Conservation (phyloP, 2,329 filamentous ascomycete species). For the Aplosporella prunicola region DNA sequence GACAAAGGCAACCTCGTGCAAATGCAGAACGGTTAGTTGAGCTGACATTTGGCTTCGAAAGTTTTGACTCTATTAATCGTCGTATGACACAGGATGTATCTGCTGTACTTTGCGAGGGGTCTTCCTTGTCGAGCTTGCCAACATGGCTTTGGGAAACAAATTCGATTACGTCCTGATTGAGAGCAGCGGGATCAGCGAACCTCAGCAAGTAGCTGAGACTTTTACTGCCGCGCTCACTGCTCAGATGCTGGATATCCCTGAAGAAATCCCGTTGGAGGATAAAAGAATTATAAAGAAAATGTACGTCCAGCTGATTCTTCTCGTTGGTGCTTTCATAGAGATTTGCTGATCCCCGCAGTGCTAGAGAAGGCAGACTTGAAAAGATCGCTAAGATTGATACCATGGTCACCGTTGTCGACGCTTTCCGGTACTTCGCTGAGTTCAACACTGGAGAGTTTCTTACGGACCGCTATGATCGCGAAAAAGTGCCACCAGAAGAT, state of each 20-base stretch:
- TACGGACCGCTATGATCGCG: slow-evolving; percentile 48
- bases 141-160: slow-evolving; percentile 49
- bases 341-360: slow-evolving; percentile 21
- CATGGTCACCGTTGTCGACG: slow-evolving; percentile 63
- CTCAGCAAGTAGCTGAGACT: slow-evolving; percentile 64
- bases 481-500: slow-evolving; percentile 57
- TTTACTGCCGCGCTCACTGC: slow-evolving; percentile 47
- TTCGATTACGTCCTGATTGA: slow-evolving; percentile 67
- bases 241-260: slow-evolving; percentile 39
- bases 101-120: slow-evolving; percentile 67
- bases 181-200: slow-evolving; percentile 63
- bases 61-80: no score
- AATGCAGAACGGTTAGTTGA: slow-evolving; percentile 45
- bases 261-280: slow-evolving; percentile 34
- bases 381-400: slow-evolving; percentile 60
- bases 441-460: slow-evolving; percentile 62
- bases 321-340: slow-evolving; percentile 8
- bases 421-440: slow-evolving; percentile 62
- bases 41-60: neutral
- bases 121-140: slow-evolving; percentile 58
- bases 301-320: slow-evolving; percentile 22
- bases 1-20: slow-evolving; percentile 55
- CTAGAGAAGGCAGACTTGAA: slow-evolving; percentile 53
- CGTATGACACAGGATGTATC: slow-evolving; percentile 54
- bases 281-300: slow-evolving; percentile 38